These are phyloP conservation scores for Lagenidium giganteum DNA, from an alignment of 352 stramenopile species.

Conservation along the genomic window DNA sequence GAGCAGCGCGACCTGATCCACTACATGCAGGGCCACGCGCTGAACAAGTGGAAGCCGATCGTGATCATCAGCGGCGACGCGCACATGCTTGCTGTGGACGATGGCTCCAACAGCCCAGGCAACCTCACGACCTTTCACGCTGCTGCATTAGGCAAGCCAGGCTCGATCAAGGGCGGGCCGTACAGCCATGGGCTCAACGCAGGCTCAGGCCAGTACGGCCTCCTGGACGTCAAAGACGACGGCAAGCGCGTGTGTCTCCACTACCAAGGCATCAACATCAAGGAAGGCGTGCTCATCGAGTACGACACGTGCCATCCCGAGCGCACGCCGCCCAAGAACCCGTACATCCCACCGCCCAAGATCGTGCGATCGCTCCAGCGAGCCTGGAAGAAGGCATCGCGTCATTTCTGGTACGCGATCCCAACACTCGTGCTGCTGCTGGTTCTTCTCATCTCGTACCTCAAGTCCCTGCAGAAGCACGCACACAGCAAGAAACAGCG, in stretches of 20 bases:
- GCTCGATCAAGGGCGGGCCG: slow-evolving; percentile 81
- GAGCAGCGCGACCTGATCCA: slow-evolving; percentile 77
- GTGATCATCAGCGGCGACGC: slow-evolving; percentile 84
- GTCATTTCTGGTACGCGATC: too few species aligned
- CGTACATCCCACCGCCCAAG: slow-evolving; percentile 65
- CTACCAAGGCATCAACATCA: slow-evolving; percentile 61
- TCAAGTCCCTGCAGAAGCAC: too few species aligned
- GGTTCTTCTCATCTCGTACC: too few species aligned
- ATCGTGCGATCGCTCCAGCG: slow-evolving; percentile 47
- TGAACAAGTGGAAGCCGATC: slow-evolving; percentile 69
- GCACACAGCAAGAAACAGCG: too few species aligned
- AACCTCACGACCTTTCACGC: slow-evolving; percentile 79
- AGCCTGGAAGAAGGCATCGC: slow-evolving; percentile 58
- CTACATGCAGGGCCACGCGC: slow-evolving; percentile 56
- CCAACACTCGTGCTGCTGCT: too few species aligned
- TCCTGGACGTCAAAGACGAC: slow-evolving; percentile 81
- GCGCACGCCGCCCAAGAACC: slow-evolving; percentile 37
- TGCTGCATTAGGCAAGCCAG: slow-evolving; percentile 70
- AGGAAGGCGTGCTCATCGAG: slow-evolving; percentile 53
- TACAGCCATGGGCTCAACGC: slow-evolving; percentile 84
- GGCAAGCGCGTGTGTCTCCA: slow-evolving; percentile 56
- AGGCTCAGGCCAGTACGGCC: slow-evolving; percentile 70
- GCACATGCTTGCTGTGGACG: slow-evolving; percentile 87
- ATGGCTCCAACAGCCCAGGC: slow-evolving; percentile 64
- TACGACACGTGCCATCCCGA: slow-evolving; percentile 75